Evolutionary conservation across 2,329 filamentous ascomycete species (phyloP).

Genomic region (Xylaria sp.): DNA sequence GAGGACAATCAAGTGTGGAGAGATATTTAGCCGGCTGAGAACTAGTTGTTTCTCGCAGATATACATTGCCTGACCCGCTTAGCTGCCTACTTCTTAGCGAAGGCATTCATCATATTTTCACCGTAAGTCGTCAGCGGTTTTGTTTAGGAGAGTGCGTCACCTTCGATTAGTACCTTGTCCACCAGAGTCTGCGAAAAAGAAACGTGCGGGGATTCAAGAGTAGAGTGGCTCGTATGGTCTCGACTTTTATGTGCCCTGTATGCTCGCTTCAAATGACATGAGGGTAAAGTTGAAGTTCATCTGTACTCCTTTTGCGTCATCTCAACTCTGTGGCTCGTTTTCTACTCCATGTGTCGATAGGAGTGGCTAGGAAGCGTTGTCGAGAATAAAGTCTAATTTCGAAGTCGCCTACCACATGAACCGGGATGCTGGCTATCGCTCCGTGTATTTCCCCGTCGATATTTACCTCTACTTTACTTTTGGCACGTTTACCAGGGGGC

Average conservation of each 20-base stretch:
- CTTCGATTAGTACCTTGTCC: neutral
- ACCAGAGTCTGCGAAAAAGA: neutral
- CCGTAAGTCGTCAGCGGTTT: slow-evolving; percentile 4
- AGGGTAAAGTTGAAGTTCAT: neutral
- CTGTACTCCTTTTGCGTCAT: neutral
- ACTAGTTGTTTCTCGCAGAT: neutral
- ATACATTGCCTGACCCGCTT: neutral
- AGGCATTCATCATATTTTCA: slow-evolving; percentile 3
- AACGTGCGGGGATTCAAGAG: neutral
- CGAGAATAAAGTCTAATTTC: neutral
- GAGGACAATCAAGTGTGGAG: neutral
- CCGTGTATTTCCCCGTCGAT: neutral
- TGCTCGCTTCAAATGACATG: neutral
- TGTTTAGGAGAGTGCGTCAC: neutral
- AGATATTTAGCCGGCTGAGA: slow-evolving; percentile 30
- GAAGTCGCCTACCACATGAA: neutral
- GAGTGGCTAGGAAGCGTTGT: slow-evolving; percentile 4
- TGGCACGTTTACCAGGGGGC: slow-evolving; percentile 24
- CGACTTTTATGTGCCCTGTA: neutral
- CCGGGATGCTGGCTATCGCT: slow-evolving; percentile 15
- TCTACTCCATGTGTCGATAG: slow-evolving; percentile 11
- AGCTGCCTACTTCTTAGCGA: no score
- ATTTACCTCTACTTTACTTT: slow-evolving; percentile 2
- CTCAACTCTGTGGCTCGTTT: neutral
- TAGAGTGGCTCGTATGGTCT: neutral